Evolutionary conservation across 306 rosid genomes (phyloP).

Genomic region (Trichosanthes truncata): DNA sequence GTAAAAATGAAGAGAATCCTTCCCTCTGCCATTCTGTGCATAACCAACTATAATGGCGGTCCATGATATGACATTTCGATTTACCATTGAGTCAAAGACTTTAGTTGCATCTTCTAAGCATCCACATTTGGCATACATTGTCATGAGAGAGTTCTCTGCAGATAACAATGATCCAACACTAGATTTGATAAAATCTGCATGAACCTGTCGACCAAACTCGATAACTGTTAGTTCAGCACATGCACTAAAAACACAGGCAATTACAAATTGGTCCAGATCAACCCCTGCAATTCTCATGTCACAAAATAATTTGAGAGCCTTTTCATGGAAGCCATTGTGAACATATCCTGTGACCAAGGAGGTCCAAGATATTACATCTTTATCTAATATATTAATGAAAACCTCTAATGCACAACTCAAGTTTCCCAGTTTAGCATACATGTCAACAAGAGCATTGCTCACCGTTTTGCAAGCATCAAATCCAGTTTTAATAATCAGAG

Average conservation of each 20-base stretch:
- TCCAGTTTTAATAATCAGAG: constrained; percentile 62
- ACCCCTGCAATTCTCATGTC: constrained; percentile 64
- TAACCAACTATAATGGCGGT: constrained; percentile 89
- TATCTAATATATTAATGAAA: constrained; percentile 44
- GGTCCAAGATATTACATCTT: constrained; percentile 92
- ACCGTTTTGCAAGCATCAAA: constrained; percentile 57
- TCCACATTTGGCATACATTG: constrained; percentile 91
- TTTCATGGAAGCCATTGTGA: constrained; percentile 55
- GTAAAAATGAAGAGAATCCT: constrained; percentile 60
- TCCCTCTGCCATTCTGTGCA: constrained; percentile 83
- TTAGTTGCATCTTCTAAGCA: constrained; percentile 63
- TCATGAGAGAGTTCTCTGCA: constrained; percentile 62
- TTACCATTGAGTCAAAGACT: constrained; percentile 53
- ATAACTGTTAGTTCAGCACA: constrained; percentile 68
- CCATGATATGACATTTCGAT: constrained; percentile 63
- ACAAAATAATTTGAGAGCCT: constrained; percentile 44
- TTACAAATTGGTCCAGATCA: constrained; percentile 50
- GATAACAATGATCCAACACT: constrained; percentile 50
- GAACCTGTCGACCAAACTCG: constrained; percentile 77
- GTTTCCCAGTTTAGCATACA: constrained; percentile 64
- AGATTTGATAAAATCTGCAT: constrained; percentile 50
- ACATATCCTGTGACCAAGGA: constrained; percentile 77
- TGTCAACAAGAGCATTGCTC: constrained; percentile 77
- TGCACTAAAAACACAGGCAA: constrained; percentile 71
- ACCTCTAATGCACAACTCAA: constrained; percentile 43